phyloP scores from a whole-genome alignment of 108 stramenopile genomes.

The Discostella stelligeroides region DNA sequence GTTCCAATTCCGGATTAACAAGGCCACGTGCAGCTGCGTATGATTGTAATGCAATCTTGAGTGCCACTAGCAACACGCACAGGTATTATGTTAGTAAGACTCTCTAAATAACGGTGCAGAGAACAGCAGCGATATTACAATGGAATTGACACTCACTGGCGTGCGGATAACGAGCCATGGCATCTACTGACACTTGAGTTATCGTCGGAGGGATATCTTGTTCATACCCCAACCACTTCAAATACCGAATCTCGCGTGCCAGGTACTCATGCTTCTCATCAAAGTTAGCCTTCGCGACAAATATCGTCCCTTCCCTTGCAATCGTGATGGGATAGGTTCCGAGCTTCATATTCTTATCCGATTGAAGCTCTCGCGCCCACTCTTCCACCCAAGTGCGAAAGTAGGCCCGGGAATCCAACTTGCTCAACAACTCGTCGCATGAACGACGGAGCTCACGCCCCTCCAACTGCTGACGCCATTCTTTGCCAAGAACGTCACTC shows the following conservation, averaged over 20 bases:
- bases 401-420: slow-evolving; percentile 88
- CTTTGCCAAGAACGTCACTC: slow-evolving; percentile 93
- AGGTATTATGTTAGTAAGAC: slow-evolving; percentile 35
- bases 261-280: slow-evolving; percentile 90
- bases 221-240: slow-evolving; percentile 94
- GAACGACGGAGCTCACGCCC: slow-evolving; percentile 91
- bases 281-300: slow-evolving; percentile 91
- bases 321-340: slow-evolving; percentile 74
- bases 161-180: slow-evolving; percentile 70
- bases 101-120: slow-evolving; percentile 40
- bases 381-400: slow-evolving; percentile 86
- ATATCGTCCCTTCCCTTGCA: slow-evolving; percentile 47
- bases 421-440: slow-evolving; percentile 92
- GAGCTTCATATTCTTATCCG: slow-evolving; percentile 63
- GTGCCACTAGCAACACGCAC: slow-evolving; percentile 62
- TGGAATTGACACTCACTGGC: slow-evolving; percentile 47
- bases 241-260: slow-evolving; percentile 94
- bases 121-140: background rate
- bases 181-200: slow-evolving; percentile 69
- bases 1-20: slow-evolving; percentile 74
- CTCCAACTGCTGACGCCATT: slow-evolving; percentile 96
- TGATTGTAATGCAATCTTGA: slow-evolving; percentile 88
- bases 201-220: slow-evolving; percentile 78
- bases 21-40: slow-evolving; percentile 78
- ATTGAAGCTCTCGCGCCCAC: slow-evolving; percentile 79